Evolutionary conservation across 2,329 filamentous ascomycete species (phyloP), one percentile per base, ranked within the genome.

Genomic region (Microascus cirrosus): DNA sequence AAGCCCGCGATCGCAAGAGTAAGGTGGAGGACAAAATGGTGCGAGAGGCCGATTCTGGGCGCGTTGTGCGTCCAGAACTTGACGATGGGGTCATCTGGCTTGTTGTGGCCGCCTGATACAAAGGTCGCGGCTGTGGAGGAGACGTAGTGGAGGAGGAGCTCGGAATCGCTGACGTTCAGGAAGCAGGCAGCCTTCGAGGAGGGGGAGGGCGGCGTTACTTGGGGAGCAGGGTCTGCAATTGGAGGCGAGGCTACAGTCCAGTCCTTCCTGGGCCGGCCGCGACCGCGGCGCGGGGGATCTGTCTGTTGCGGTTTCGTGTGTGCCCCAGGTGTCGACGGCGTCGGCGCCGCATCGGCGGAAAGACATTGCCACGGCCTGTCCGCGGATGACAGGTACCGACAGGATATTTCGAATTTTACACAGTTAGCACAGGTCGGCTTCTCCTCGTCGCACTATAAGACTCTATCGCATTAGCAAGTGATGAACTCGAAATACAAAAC

Each of bases 361-460:
- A n/a, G 15, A 8, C 39, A n/a, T 15, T 2, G 15, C n/a, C 39
- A 15, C 6, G 39, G 2, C 15, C 39, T 18, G 7, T 7, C 39
- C 39, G 13, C 39, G 13, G 13, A n/a, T 7, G 13, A 7, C 15
- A 13, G 2, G 53, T 42, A 55, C 1, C 20, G 34, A 34, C 34
- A 55, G 8, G 35, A 11, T 35, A 39, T 13, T 36, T 65, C 65
- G 59, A 69, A 69, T 52, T 65, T 67, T 32, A 67, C 60, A 61
- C 67, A 69, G 61, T 68, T 69, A 54, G 62, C 62, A 59, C 67
- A 69, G 25, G 65, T 62, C 15, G 67, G 67, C 60, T 66, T 68
- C 39, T 66, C 64, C 61, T 69, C 67, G 60, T 68, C 65, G 53
- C 67, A 69, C 67, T 69, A n/a, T 50, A n/a, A 32, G 4, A 32